These are phyloP conservation scores for Dianthus caryophyllus DNA, from an alignment of 148 eudicot genomes.

Conservation along the genomic window DNA sequence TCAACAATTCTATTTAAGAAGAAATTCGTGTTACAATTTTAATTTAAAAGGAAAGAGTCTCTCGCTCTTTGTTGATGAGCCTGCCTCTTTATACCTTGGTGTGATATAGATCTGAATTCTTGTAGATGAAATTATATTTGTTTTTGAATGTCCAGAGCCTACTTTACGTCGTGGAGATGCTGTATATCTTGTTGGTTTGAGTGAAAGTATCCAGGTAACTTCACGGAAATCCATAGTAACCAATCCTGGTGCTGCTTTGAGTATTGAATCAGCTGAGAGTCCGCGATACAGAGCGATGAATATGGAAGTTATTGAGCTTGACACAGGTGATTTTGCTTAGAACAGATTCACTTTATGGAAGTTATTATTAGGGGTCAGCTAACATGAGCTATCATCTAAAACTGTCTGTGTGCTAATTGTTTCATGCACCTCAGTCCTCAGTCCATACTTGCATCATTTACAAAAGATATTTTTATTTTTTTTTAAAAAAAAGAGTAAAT, in stretches of 20 bases:
- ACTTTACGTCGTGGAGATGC: conserved; percentile 83
- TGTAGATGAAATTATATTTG: background rate
- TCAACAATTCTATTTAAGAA: too few species aligned
- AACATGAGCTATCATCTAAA: too few species aligned
- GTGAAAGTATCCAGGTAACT: conserved; percentile 89
- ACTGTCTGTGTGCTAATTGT: too few species aligned
- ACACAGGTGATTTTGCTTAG: conserved; percentile 57
- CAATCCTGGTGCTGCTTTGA: conserved; percentile 83
- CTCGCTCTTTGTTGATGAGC: too few species aligned
- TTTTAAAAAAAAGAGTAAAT: background rate
- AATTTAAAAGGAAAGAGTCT: too few species aligned
- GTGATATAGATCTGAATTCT: background rate
- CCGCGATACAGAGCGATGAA: conserved; percentile 95
- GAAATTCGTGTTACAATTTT: too few species aligned
- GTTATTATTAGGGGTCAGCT: too few species aligned
- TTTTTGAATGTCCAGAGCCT: conserved; percentile 53
- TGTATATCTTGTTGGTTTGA: conserved; percentile 90
- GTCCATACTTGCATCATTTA: background rate
- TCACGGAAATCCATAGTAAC: conserved; percentile 93
- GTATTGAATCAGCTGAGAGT: conserved; percentile 83
- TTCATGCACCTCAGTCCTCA: too few species aligned
- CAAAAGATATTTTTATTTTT: background rate
- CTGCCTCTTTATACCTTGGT: too few species aligned
- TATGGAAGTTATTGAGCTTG: conserved; percentile 98
- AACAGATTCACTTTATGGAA: background rate